Conservation (phyloP, 2,329 filamentous ascomycete species). For the Acrodontium crateriforme region DNA sequence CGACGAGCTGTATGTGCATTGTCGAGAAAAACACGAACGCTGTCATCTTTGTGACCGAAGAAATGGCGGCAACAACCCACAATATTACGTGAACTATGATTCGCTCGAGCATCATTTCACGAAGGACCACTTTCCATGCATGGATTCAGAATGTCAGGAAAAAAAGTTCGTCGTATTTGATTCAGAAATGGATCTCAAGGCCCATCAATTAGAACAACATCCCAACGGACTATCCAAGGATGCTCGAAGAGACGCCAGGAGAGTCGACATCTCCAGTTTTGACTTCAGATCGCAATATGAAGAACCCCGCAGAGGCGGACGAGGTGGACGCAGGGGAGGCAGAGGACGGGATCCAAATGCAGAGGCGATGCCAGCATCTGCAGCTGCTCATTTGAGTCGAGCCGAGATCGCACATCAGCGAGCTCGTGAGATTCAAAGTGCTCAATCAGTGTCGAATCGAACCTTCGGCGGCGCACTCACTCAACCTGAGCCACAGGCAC, state of each 20-base stretch:
- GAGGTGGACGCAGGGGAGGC: conserved; percentile 37
- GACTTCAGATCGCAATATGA: conserved; percentile 63
- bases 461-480: conserved; percentile 78
- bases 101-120: conserved; percentile 76
- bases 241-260: conserved; percentile 64
- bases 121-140: conserved; percentile 74
- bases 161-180: conserved; percentile 98
- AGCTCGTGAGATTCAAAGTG: conserved; percentile 79
- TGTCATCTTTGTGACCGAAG: conserved; percentile 84
- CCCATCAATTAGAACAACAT: conserved; percentile 76
- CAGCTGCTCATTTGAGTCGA: conserved; percentile 64
- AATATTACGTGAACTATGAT: conserved; percentile 86
- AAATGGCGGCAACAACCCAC: conserved; percentile 51
- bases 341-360: conserved; percentile 78
- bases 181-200: conserved; percentile 87
- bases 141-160: conserved; percentile 76
- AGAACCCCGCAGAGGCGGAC: conserved; percentile 38
- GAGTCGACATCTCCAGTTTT: conserved; percentile 79
- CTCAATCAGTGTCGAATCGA: conserved; percentile 64
- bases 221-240: conserved; percentile 70
- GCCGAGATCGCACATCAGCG: conserved; percentile 87
- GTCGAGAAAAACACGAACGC: conserved; percentile 82
- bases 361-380: conserved; percentile 61
- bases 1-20: conserved; percentile 89
- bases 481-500: conserved; percentile 21